Evolutionary conservation across 1,284 basidiomycete genomes (phyloP), one percentile per base, ranked within the genome.

Genomic region (Leccinum proximum): DNA sequence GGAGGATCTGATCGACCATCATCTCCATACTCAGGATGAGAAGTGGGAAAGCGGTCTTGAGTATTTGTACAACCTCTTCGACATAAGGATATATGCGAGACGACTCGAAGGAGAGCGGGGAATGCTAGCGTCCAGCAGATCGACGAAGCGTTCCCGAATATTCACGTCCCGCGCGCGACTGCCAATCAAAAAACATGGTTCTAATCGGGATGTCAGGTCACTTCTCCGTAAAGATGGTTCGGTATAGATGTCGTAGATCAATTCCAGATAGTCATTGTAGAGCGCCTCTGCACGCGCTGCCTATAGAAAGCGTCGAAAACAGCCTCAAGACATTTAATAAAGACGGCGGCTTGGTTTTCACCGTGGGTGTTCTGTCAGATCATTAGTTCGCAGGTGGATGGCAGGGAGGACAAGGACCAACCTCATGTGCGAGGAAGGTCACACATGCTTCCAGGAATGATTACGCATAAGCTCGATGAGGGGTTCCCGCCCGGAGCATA

Each of bases 11-110:
- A 72, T 99, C 97, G 22, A 97, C 93, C 83, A 99, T 93, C 59
- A 96, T 97, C 79, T 99, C 97, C 84, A 99, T 86, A 63, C 94
- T 97, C 38, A 98, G 82, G 33, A 97, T 94, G 26, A 99, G 84
- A 16, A 99, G 84, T 0, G 97, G 97, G 82, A 97, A 98, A 1
- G 94, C 92, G 0, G 97, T 98, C 81, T 99, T 99, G 72, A 99
- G 83, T 63, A 96, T 91, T 73, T 96, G 92, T 59, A 96, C 87
- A 67, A 99, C 89, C 73, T 99, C 98, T 59, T 99, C 97, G 14
- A 98, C 89, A 71, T 93, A 61, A 97, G 83, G 67, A 99, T 87
- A 77, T 97, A 98, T 61, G 92, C 92, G 60, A 99, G 78, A 35
- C 97, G 91, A 66, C 85, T 89, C 61, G 89, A 87, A 13, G 97